phyloP scores from a whole-genome alignment of 768 basidiomycete genomes.

The Ramaria rubella region DNA sequence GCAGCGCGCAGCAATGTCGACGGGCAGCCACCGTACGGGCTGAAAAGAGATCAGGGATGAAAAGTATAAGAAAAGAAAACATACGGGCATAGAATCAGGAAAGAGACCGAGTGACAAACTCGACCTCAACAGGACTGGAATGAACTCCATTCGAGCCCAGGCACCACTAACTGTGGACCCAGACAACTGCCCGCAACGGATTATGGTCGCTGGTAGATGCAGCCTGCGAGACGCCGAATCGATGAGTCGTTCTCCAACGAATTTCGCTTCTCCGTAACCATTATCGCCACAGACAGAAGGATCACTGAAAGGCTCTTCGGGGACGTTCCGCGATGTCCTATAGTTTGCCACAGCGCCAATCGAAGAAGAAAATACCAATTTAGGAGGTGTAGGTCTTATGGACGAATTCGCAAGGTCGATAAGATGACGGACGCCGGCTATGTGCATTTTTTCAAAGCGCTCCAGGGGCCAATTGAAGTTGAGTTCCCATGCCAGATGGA shows the following conservation, averaged over 20 bases:
- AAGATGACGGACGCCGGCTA: constrained; percentile 13
- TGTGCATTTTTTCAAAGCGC: constrained; percentile 12
- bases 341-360: background rate
- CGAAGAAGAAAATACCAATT: background rate
- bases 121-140: background rate
- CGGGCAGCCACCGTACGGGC: background rate
- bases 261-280: background rate
- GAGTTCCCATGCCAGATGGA: constrained; percentile 12
- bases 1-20: background rate
- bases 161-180: background rate
- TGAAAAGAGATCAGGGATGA: background rate
- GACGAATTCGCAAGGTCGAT: constrained; percentile 12
- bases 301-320: background rate
- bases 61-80: background rate
- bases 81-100: background rate
- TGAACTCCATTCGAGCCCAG: background rate
- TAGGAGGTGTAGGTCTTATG: background rate
- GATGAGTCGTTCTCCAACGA: background rate
- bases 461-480: constrained; percentile 11
- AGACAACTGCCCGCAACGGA: background rate
- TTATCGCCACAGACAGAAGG: background rate
- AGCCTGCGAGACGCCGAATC: background rate
- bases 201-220: background rate
- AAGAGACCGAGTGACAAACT: background rate
- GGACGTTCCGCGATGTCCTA: background rate